Evolutionary conservation across 148 eudicot species (phyloP).

Genomic region (Polygonum maritimum): DNA sequence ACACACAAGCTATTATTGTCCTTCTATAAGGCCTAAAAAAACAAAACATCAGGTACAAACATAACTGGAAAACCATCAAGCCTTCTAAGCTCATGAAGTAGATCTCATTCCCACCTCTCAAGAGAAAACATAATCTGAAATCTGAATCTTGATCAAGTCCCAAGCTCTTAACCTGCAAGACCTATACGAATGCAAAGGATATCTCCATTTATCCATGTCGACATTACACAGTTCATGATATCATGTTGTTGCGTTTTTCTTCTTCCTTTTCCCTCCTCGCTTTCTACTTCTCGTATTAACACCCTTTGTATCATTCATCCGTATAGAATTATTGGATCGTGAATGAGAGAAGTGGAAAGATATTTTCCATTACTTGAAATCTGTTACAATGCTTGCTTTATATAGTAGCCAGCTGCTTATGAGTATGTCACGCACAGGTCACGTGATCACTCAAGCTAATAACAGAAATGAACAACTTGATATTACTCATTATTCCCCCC

Average conservation of each 20-base stretch:
- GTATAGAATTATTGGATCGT: too few species aligned
- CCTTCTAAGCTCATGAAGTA: neutral
- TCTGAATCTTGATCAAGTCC: neutral
- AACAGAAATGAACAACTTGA: too few species aligned
- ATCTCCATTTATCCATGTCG: neutral
- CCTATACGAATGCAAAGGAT: neutral
- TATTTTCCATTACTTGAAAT: too few species aligned
- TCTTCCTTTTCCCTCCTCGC: slow-evolving; percentile 14
- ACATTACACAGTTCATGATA: neutral
- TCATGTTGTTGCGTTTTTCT: slow-evolving; percentile 4
- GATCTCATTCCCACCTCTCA: neutral
- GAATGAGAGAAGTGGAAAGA: too few species aligned
- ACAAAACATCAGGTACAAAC: neutral
- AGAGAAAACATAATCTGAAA: neutral
- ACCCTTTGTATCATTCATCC: neutral
- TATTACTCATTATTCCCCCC: too few species aligned
- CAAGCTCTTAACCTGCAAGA: neutral
- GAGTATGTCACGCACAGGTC: too few species aligned
- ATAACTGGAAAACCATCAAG: neutral
- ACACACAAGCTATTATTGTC: neutral
- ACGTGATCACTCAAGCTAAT: too few species aligned
- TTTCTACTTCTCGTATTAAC: slow-evolving; percentile 10
- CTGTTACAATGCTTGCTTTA: too few species aligned
- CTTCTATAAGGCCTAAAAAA: neutral
- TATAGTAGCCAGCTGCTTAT: too few species aligned